Evolutionary conservation across 805 yeast species (phyloP).

Genomic region (Barnettozyma salicaria): DNA sequence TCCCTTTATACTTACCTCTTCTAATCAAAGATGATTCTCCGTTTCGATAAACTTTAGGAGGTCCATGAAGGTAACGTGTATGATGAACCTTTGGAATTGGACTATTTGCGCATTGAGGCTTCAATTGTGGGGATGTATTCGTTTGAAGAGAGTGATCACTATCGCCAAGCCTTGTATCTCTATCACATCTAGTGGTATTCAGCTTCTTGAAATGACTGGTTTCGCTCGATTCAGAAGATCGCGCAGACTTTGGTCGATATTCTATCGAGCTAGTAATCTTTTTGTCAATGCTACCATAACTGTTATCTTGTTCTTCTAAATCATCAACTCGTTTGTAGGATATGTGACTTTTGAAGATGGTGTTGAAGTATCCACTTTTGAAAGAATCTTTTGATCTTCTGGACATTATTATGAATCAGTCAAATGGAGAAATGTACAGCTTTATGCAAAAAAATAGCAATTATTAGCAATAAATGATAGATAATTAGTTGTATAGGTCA

Average conservation of each 20-base stretch:
- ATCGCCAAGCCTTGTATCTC: background rate
- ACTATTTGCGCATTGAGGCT: background rate
- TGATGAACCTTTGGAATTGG: constrained; percentile 1
- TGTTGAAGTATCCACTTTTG: constrained; percentile 9
- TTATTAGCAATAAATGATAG: background rate
- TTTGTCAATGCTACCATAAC: background rate
- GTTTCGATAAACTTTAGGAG: constrained; percentile 6
- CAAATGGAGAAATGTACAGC: background rate
- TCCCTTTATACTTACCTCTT: constrained; percentile 27
- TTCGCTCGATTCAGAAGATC: too few relatives aligned
- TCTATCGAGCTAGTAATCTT: too few relatives aligned
- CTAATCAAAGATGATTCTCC: constrained; percentile 15
- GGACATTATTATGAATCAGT: background rate
- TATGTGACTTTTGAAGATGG: constrained; percentile 11
- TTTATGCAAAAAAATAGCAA: background rate
- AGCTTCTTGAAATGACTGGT: too few relatives aligned
- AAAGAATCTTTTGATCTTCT: background rate
- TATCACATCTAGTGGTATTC: too few relatives aligned
- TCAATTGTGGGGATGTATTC: constrained; percentile 1
- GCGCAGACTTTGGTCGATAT: too few relatives aligned
- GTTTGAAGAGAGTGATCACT: background rate
- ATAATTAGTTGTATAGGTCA: background rate
- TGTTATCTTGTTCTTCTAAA: background rate
- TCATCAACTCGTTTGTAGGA: constrained; percentile 3
- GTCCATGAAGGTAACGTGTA: background rate